These are phyloP conservation scores for Baudoinia panamericana DNA, from an alignment of 495 filamentous ascomycete genomes.

Conservation along the genomic window DNA sequence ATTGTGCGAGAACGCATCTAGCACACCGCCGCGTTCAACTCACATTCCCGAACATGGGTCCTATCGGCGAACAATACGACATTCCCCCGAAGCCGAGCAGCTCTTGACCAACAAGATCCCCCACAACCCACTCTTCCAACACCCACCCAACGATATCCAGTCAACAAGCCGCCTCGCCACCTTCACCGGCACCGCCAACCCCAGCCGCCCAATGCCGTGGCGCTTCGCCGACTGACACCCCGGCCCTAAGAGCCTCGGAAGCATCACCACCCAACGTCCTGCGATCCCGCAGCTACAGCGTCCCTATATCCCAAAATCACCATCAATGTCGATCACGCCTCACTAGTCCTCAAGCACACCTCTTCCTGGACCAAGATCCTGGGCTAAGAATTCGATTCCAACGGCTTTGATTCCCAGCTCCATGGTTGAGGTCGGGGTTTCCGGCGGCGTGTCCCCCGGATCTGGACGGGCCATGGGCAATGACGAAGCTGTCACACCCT, in stretches of 20 bases:
- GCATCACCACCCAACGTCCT: slow-evolving; percentile 25
- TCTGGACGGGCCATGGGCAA: slow-evolving; percentile 30
- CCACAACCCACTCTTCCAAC: slow-evolving; percentile 21
- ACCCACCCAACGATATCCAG: slow-evolving; percentile 20
- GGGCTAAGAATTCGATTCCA: slow-evolving; percentile 8
- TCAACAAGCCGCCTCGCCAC: slow-evolving; percentile 18
- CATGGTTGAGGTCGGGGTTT: slow-evolving; percentile 1
- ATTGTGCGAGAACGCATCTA: background rate
- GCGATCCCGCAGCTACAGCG: slow-evolving; percentile 20
- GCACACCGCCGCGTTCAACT: background rate
- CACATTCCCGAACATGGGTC: slow-evolving; percentile 5
- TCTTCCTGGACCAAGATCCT: slow-evolving; percentile 16
- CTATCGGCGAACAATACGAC: slow-evolving; percentile 17
- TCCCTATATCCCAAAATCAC: slow-evolving; percentile 20
- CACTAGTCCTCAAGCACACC: slow-evolving; percentile 33
- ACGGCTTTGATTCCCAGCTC: background rate
- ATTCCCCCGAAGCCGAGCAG: slow-evolving; percentile 19
- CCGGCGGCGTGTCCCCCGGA: slow-evolving; percentile 23
- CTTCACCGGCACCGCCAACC: slow-evolving; percentile 22
- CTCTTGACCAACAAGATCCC: slow-evolving; percentile 23
- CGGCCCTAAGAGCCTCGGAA: slow-evolving; percentile 21
- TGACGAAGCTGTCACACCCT: slow-evolving; percentile 29
- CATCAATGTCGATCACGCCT: slow-evolving; percentile 28
- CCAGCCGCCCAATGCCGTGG: slow-evolving; percentile 30
- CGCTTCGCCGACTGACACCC: slow-evolving; percentile 25